Conservation (phyloP, 169 alveolate genomes). For the Cryptosporidium xiaoi region DNA sequence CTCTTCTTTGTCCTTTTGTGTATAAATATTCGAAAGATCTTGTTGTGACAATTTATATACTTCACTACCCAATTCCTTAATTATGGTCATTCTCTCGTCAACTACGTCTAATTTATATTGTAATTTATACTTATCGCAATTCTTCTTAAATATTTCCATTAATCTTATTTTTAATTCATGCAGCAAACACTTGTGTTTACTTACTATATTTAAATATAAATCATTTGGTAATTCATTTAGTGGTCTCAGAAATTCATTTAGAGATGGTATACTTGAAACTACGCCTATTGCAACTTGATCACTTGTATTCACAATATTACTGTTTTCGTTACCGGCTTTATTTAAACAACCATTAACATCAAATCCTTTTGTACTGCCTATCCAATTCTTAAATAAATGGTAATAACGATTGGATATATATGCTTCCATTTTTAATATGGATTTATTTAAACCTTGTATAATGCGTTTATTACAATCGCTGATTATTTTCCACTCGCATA, state of each 20-base stretch:
- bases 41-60: slow-evolving; percentile 26
- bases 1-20: slow-evolving; percentile 52
- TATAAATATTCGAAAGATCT: slow-evolving; percentile 28
- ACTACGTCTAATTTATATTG: slow-evolving; percentile 62
- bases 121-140: slow-evolving; percentile 6
- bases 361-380: slow-evolving; percentile 1
- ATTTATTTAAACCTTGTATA: too few species aligned
- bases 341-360: not conserved
- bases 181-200: slow-evolving; percentile 4
- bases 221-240: slow-evolving; percentile 30
- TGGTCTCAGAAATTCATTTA: slow-evolving; percentile 19
- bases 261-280: slow-evolving; percentile 33
- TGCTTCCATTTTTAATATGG: too few species aligned
- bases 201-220: slow-evolving; percentile 32
- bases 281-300: slow-evolving; percentile 21
- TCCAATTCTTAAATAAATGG: not conserved
- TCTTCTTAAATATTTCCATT: slow-evolving; percentile 20
- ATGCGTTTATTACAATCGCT: too few species aligned
- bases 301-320: not conserved
- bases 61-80: slow-evolving; percentile 49
- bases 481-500: too few species aligned
- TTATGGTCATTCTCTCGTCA: slow-evolving; percentile 38
- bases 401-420: not conserved
- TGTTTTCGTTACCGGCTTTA: not conserved
- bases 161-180: slow-evolving; percentile 25